Percentiles rank a stretch among this genome's conserved stretches.
Conservation (phyloP, 805 yeast species). For the Yueomyces sp. region DNA sequence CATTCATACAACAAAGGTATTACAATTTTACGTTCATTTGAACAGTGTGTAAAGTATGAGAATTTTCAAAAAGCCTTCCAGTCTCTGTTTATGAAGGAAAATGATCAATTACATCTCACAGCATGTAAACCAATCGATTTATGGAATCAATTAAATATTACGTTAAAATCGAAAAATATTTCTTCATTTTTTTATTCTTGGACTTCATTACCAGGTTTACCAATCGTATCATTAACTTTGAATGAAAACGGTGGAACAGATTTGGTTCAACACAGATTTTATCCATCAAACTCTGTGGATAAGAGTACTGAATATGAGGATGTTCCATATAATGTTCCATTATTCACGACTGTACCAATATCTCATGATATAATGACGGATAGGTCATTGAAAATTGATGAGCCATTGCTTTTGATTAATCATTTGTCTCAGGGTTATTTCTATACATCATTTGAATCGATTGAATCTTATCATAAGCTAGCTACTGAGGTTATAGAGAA, state of each 20-base stretch:
- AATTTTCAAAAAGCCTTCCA: slow-evolving; percentile 10
- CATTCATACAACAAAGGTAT: slow-evolving; percentile 23
- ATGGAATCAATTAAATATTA: slow-evolving; percentile 12
- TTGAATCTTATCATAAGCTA: slow-evolving; percentile 16
- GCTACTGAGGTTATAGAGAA: slow-evolving; percentile 8
- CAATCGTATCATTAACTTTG: slow-evolving; percentile 31
- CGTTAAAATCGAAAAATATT: slow-evolving; percentile 15
- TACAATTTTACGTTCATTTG: slow-evolving; percentile 17
- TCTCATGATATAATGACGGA: slow-evolving; percentile 20
- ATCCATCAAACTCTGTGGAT: slow-evolving; percentile 6
- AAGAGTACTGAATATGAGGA: slow-evolving; percentile 32
- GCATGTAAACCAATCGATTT: slow-evolving; percentile 22
- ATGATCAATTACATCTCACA: slow-evolving; percentile 5
- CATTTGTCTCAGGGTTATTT: slow-evolving; percentile 29
- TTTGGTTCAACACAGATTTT: slow-evolving; percentile 29
- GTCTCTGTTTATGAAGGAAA: slow-evolving; percentile 6
- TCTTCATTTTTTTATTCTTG: slow-evolving; percentile 33
- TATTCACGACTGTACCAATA: slow-evolving; percentile 19
- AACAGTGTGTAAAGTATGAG: slow-evolving; percentile 12
- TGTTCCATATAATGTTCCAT: slow-evolving; percentile 49
- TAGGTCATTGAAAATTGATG: slow-evolving; percentile 11
- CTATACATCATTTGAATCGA: slow-evolving; percentile 32
- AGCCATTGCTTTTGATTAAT: slow-evolving; percentile 10
- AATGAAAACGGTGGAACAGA: slow-evolving; percentile 12
- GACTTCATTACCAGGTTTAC: slow-evolving; percentile 48